Conservation (phyloP, 345 rosid genomes). For the Balakata baccata region DNA sequence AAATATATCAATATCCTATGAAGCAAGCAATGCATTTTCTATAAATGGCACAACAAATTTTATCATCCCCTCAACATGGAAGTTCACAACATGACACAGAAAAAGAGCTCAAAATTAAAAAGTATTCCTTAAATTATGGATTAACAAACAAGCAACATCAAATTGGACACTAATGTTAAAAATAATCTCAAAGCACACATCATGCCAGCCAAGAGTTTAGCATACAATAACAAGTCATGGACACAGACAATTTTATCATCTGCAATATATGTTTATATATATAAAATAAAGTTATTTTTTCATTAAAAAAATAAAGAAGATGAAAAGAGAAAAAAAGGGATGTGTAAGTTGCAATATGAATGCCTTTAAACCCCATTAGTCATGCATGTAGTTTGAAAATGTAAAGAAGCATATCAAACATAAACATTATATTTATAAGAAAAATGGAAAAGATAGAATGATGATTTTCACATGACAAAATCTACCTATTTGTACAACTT, state of each 20-base stretch:
- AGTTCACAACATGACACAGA: background rate
- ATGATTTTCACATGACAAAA: conserved; percentile 23
- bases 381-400: conserved; percentile 1
- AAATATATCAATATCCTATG: background rate
- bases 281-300: no score
- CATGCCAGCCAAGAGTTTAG: background rate
- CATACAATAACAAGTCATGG: no score
- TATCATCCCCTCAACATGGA: background rate
- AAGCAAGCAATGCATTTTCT: background rate
- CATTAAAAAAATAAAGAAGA: background rate
- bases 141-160: background rate
- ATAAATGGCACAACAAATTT: background rate
- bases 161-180: background rate
- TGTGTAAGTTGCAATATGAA: conserved; percentile 3
- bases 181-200: background rate
- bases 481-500: conserved; percentile 6
- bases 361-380: background rate
- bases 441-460: conserved; percentile 12
- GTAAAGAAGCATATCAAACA: conserved; percentile 12
- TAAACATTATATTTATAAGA: background rate
- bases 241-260: no score
- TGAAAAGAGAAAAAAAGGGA: background rate
- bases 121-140: background rate
- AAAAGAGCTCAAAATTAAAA: background rate
- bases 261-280: no score